phyloP scores from a whole-genome alignment of 495 filamentous ascomycete genomes.

The Pyronema omphalodes region DNA sequence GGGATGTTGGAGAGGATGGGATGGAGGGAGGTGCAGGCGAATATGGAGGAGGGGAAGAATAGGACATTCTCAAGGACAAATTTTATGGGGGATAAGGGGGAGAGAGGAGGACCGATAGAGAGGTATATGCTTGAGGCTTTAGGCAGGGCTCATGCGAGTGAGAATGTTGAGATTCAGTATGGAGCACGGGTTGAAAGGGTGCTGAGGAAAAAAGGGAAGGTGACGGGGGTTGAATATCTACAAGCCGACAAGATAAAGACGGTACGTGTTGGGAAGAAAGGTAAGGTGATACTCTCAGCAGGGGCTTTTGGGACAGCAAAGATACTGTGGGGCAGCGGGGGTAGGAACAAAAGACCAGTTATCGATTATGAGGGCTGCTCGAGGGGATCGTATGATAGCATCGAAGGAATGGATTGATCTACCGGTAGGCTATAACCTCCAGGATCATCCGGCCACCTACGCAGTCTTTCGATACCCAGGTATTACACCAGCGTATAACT shows the following conservation, averaged over 20 bases:
- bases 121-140: slow-evolving; percentile 48
- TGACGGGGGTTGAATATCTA: slow-evolving; percentile 43
- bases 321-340: slow-evolving; percentile 44
- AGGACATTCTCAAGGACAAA: slow-evolving; percentile 42
- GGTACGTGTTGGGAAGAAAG: slow-evolving; percentile 39
- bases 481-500: slow-evolving; percentile 41
- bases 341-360: slow-evolving; percentile 45
- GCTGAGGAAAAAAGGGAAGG: slow-evolving; percentile 38
- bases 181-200: slow-evolving; percentile 46
- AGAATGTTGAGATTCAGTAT: slow-evolving; percentile 32
- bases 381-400: slow-evolving; percentile 34
- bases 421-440: slow-evolving; percentile 47
- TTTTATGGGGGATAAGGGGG: slow-evolving; percentile 46
- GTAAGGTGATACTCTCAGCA: slow-evolving; percentile 46
- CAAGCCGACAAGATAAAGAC: slow-evolving; percentile 19
- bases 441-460: slow-evolving; percentile 54
- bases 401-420: slow-evolving; percentile 44
- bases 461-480: slow-evolving; percentile 40
- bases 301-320: slow-evolving; percentile 53
- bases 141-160: slow-evolving; percentile 37
- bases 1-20: slow-evolving; percentile 34
- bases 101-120: slow-evolving; percentile 48
- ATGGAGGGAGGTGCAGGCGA: slow-evolving; percentile 43
- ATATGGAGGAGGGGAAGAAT: slow-evolving; percentile 41
- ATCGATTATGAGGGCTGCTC: slow-evolving; percentile 32